phyloP scores from a whole-genome alignment of 2,329 filamentous ascomycete genomes.

The Fusarium burgessii region DNA sequence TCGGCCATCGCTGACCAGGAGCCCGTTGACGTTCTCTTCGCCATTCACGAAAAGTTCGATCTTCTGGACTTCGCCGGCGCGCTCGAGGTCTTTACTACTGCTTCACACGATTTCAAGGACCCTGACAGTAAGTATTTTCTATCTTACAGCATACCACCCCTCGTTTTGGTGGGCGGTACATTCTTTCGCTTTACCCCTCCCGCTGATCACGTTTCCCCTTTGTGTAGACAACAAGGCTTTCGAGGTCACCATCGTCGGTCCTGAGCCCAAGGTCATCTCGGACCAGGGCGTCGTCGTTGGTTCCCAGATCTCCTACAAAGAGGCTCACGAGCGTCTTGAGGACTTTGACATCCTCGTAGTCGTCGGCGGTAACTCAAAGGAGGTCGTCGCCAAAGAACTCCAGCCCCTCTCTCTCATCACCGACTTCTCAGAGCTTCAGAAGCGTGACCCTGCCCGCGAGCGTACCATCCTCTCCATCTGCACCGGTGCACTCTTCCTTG shows the following conservation, averaged over 20 bases:
- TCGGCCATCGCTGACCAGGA: conserved; percentile 69
- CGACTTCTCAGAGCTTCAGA: conserved; percentile 82
- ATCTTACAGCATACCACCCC: conserved; percentile 1
- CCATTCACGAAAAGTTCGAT: conserved; percentile 70
- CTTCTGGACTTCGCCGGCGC: conserved; percentile 69
- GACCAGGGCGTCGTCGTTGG: conserved; percentile 76
- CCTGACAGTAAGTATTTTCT: conserved; percentile 57
- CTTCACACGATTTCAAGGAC: conserved; percentile 66
- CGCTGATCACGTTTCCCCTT: conserved; percentile 40
- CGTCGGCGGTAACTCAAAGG: conserved; percentile 75
- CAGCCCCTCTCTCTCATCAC: conserved; percentile 79
- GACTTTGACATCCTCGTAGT: conserved; percentile 86
- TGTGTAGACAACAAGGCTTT: conserved; percentile 67
- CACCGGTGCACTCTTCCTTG: conserved; percentile 82
- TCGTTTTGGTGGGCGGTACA: conserved; percentile 7
- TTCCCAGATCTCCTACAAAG: conserved; percentile 81
- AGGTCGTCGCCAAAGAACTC: conserved; percentile 73
- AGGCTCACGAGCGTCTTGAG: conserved; percentile 78
- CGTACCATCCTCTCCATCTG: conserved; percentile 84
- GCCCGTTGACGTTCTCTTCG: conserved; percentile 70
- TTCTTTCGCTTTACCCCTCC: conserved; percentile 35
- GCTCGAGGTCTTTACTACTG: conserved; percentile 63
- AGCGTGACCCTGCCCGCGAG: conserved; percentile 82
- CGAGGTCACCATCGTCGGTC: conserved; percentile 66
- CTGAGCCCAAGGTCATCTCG: conserved; percentile 67